Percentiles rank a stretch among this genome's conserved stretches.
Evolutionary conservation across 1,139 yeast genomes (phyloP).

Genomic region (Candida sanyaensis): DNA sequence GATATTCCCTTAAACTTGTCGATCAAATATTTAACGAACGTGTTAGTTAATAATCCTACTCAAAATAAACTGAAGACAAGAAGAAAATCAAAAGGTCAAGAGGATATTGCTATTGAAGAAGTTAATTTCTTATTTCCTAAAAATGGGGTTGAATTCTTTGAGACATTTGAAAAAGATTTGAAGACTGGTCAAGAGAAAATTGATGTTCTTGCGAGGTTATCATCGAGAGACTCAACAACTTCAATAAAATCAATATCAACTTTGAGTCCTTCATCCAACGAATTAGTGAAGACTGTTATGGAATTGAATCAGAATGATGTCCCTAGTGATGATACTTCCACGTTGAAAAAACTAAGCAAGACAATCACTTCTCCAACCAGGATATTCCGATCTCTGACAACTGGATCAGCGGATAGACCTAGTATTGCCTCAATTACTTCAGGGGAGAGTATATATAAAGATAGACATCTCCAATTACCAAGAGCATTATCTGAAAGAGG

Average conservation of each 20-base stretch:
- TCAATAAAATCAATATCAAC: slow-evolving; percentile 12
- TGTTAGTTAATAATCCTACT: neutral
- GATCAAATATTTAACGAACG: slow-evolving; percentile 20
- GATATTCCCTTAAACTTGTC: slow-evolving; percentile 25
- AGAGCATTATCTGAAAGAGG: slow-evolving; percentile 31
- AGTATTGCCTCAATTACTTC: slow-evolving; percentile 6
- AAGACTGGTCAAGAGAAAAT: slow-evolving; percentile 12
- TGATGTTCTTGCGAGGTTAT: neutral
- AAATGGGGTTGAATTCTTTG: slow-evolving; percentile 28
- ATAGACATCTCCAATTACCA: slow-evolving; percentile 26
- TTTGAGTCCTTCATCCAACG: slow-evolving; percentile 17
- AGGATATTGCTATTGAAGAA: slow-evolving; percentile 54
- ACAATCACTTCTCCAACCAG: slow-evolving; percentile 21
- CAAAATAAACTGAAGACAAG: slow-evolving; percentile 9
- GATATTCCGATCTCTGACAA: slow-evolving; percentile 14
- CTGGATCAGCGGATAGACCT: neutral
- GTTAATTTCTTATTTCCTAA: slow-evolving; percentile 68
- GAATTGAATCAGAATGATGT: slow-evolving; percentile 3
- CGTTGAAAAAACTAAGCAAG: slow-evolving; percentile 21
- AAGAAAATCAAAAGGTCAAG: slow-evolving; percentile 11
- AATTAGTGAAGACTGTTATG: slow-evolving; percentile 13
- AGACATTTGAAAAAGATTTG: slow-evolving; percentile 23
- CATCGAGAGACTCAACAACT: neutral
- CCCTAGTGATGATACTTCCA: slow-evolving; percentile 12
- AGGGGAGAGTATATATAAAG: neutral